Conservation (phyloP, 179 eudicot genomes). For the Drosera spatulata region DNA sequence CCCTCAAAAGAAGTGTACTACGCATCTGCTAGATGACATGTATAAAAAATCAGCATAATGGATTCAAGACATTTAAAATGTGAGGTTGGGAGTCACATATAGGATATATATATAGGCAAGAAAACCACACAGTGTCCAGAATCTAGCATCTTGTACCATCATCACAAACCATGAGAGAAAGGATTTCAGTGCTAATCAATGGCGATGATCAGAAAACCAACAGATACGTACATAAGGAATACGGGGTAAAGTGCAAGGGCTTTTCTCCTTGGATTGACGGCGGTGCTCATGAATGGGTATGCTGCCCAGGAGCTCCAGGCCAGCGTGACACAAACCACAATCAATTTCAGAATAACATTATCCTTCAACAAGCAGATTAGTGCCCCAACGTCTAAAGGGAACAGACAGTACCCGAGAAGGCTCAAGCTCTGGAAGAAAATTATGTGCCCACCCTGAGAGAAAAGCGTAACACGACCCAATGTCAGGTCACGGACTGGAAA, state of each 20-base stretch:
- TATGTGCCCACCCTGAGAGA: constrained; percentile 86
- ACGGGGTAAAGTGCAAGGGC: constrained; percentile 97
- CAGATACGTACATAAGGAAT: constrained; percentile 92
- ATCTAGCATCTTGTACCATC: neutral
- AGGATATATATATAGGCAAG: neutral
- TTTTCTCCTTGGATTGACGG: constrained; percentile 92
- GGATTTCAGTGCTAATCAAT: constrained; percentile 32
- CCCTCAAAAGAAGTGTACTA: too few species aligned
- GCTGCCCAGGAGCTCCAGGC: constrained; percentile 99
- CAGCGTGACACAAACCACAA: constrained; percentile 70
- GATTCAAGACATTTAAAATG: too few species aligned
- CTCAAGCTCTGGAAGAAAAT: constrained; percentile 97
- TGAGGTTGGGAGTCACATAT: too few species aligned
- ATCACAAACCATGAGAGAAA: neutral
- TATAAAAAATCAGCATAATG: too few species aligned
- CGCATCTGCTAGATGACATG: too few species aligned
- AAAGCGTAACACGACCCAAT: neutral
- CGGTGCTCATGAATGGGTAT: constrained; percentile 94
- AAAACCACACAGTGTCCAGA: neutral
- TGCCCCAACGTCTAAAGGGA: constrained; percentile 87
- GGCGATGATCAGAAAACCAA: constrained; percentile 95
- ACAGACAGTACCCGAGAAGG: constrained; percentile 90
- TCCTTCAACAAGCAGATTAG: constrained; percentile 79
- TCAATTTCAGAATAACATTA: constrained; percentile 63
- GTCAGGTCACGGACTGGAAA: neutral